Conservation (phyloP, 2,329 filamentous ascomycete genomes). For the Colletotrichum cordylinicola region DNA sequence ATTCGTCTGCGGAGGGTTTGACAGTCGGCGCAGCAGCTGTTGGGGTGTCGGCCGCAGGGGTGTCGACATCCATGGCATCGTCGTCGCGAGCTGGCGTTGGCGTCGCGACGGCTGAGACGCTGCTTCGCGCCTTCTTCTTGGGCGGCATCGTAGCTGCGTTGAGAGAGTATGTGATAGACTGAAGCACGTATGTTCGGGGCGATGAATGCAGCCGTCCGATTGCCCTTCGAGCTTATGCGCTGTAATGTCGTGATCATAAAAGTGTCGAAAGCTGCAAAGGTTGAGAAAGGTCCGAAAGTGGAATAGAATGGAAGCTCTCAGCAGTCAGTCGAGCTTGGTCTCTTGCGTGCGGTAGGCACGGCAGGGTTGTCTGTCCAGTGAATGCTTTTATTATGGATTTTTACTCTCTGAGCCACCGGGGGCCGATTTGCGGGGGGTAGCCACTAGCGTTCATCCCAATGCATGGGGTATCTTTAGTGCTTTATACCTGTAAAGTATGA, state of each 20-base stretch:
- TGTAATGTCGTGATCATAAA: background rate
- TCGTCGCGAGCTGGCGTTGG: slow-evolving; percentile 59
- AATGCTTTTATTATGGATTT: background rate
- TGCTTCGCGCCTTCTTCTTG: slow-evolving; percentile 68
- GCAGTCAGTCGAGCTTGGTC: background rate
- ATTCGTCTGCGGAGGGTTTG: slow-evolving; percentile 43
- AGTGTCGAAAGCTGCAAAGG: background rate
- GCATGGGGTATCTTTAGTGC: background rate
- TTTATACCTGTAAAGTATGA: background rate
- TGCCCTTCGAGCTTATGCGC: background rate
- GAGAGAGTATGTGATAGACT: background rate
- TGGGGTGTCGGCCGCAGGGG: slow-evolving; percentile 58
- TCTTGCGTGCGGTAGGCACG: background rate
- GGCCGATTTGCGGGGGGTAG: slow-evolving; percentile 2
- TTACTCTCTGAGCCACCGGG: background rate
- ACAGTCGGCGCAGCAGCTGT: slow-evolving; percentile 42
- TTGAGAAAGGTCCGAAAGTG: background rate
- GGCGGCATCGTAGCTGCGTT: slow-evolving; percentile 63
- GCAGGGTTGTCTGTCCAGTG: background rate
- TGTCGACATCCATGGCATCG: slow-evolving; percentile 66
- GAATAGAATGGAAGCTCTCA: background rate
- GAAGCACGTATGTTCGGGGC: background rate
- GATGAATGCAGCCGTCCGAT: background rate
- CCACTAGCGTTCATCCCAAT: background rate
- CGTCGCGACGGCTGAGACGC: slow-evolving; percentile 62